These are phyloP conservation scores for Amanita pseudoporphyria DNA, from an alignment of 768 basidiomycete species.

Conservation along the genomic window DNA sequence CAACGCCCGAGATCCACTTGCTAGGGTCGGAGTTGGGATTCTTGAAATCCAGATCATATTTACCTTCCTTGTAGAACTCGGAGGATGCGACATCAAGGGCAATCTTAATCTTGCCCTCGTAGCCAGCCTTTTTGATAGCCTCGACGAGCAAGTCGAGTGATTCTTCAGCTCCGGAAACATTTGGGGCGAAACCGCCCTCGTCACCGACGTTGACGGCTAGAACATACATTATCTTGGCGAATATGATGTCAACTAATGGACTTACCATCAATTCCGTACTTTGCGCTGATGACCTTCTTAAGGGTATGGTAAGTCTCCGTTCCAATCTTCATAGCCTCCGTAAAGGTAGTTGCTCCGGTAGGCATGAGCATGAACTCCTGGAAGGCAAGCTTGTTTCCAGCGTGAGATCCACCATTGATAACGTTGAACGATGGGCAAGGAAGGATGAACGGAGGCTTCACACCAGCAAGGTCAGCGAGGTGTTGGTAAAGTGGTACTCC, in stretches of 20 bases:
- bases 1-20: constrained; percentile 89
- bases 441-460: constrained; percentile 89
- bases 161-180: constrained; percentile 95
- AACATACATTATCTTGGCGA: constrained; percentile 7
- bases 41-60: constrained; percentile 99
- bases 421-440: constrained; percentile 96
- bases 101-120: constrained; percentile 98
- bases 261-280: constrained; percentile 96
- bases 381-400: constrained; percentile 99
- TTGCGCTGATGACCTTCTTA: constrained; percentile 98
- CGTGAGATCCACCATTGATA: constrained; percentile 99
- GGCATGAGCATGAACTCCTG: constrained; percentile 99
- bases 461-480: constrained; percentile 91
- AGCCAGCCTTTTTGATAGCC: constrained; percentile 97
- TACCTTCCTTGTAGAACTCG: constrained; percentile 99
- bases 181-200: constrained; percentile 99
- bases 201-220: constrained; percentile 98
- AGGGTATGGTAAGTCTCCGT: constrained; percentile 96
- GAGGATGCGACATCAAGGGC: constrained; percentile 97
- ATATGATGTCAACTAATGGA: constrained; percentile 2
- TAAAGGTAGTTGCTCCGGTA: constrained; percentile 84
- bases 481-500: constrained; percentile 93
- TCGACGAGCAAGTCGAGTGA: constrained; percentile 91
- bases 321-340: constrained; percentile 98
- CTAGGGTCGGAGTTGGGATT: constrained; percentile 98